Evolutionary conservation across 805 yeast species (phyloP).

Genomic region (Tetrapisispora namnaoensis): DNA sequence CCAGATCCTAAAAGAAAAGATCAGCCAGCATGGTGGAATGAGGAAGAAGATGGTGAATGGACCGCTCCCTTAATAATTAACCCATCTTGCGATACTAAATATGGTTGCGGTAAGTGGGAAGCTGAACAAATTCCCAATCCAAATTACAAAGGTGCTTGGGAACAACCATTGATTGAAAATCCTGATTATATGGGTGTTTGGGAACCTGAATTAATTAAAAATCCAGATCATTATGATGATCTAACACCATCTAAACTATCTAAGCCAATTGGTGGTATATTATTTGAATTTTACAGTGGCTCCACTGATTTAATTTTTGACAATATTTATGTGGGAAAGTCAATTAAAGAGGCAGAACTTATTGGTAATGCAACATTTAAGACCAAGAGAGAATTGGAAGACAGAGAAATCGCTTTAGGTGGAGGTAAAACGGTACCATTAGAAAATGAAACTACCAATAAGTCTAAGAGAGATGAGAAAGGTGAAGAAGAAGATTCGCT

Average conservation of each 20-base stretch:
- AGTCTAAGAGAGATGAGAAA: not conserved
- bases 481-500: not conserved
- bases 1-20: constrained; percentile 55
- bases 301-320: constrained; percentile 65
- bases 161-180: constrained; percentile 54
- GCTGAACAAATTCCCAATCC: constrained; percentile 62
- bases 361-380: constrained; percentile 66
- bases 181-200: constrained; percentile 77
- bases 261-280: constrained; percentile 62
- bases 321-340: constrained; percentile 78
- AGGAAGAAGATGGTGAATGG: constrained; percentile 86
- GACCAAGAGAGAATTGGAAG: constrained; percentile 45
- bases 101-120: constrained; percentile 78
- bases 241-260: constrained; percentile 47
- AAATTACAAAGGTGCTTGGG: constrained; percentile 70
- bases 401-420: constrained; percentile 30
- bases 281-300: constrained; percentile 83
- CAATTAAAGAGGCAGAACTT: constrained; percentile 71
- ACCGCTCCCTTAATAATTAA: constrained; percentile 57
- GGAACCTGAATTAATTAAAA: constrained; percentile 54
- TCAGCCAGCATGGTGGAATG: constrained; percentile 75
- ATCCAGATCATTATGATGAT: constrained; percentile 62
- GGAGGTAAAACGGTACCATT: not conserved
- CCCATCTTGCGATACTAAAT: constrained; percentile 53
- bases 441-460: not conserved